Evolutionary conservation across 495 filamentous ascomycete species (phyloP), one percentile per base, ranked within the genome.

Genomic region (Bathelium albidoporum): DNA sequence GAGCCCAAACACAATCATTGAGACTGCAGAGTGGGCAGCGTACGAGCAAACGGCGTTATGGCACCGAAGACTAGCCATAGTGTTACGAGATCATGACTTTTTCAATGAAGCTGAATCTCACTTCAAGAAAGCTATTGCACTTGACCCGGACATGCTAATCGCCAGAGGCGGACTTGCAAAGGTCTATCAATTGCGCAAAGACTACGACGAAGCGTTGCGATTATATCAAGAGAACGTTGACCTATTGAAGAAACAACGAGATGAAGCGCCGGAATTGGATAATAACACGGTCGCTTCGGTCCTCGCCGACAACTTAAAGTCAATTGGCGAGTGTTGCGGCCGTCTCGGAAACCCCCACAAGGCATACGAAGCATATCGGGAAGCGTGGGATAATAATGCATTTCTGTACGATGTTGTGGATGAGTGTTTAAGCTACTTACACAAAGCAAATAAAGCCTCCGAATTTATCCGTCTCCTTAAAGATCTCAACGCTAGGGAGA

Each of bases 1-100:
- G 7, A 41, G 16, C 24, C 7, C 62, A 10, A 9, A 64, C 5
- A 32, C 18, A 22, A 31, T 64, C 10, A 39, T 34, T 2, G 49
- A 41, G 22, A 43, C 62, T 3, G 62, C 62, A 31, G 62, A 64
- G 32, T 64, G 49, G 49, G 49, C 29, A 10, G 59, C 24, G 2
- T 60, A 63, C n/a, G 62, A 64, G 28, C 3, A 64, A 36, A 63
- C 62, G 12, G 62, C 62, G n/a, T 14, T 20, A 16, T 64, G 62
- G 62, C 32, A 64, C 39, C 24, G 62, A 29, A 34, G 44, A 29
- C 12, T 64, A 24, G 62, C 62, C n/a, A 60, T 34, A n/a, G 58
- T 24, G 9, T 31, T 64, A 24, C 24, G 62, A 20, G 62, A 64
- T 16, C 2, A 14, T 22, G 16, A 29, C n/a, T 41, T 32, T 28